Evolutionary conservation across 2,329 filamentous ascomycete genomes (phyloP).

Genomic region (Xylaria sp.): DNA sequence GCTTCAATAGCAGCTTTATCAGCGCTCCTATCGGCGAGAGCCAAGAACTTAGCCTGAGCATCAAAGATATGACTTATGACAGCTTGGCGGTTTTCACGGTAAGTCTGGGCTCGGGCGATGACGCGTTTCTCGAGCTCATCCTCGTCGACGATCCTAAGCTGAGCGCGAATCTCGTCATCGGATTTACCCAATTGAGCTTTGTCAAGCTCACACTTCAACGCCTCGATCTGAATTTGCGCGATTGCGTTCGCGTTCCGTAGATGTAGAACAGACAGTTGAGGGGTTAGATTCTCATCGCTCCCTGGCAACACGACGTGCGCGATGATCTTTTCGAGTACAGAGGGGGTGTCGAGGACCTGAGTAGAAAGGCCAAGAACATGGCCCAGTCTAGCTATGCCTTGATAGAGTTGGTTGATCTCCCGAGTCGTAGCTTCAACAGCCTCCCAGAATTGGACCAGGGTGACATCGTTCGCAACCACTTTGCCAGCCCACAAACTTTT

Average conservation of each 20-base stretch:
- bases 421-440: constrained; percentile 26
- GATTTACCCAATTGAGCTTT: constrained; percentile 16
- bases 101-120: constrained; percentile 35
- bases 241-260: constrained; percentile 14
- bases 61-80: constrained; percentile 36
- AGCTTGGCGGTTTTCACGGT: constrained; percentile 34
- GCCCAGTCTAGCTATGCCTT: constrained; percentile 16
- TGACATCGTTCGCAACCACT: not conserved
- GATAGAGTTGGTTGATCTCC: constrained; percentile 30
- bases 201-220: constrained; percentile 24
- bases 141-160: constrained; percentile 28
- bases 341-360: constrained; percentile 17
- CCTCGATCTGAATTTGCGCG: constrained; percentile 28
- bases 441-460: constrained; percentile 24
- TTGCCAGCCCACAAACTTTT: constrained; percentile 23
- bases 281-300: not conserved
- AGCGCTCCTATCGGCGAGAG: constrained; percentile 13
- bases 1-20: constrained; percentile 31
- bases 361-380: constrained; percentile 21
- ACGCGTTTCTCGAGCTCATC: constrained; percentile 37
- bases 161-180: constrained; percentile 21
- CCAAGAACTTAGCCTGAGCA: constrained; percentile 17
- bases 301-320: constrained; percentile 3
- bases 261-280: constrained; percentile 3
- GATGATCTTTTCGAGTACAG: constrained; percentile 26